Conservation (phyloP, 352 stramenopile genomes). For the Phytophthora foliorum region DNA sequence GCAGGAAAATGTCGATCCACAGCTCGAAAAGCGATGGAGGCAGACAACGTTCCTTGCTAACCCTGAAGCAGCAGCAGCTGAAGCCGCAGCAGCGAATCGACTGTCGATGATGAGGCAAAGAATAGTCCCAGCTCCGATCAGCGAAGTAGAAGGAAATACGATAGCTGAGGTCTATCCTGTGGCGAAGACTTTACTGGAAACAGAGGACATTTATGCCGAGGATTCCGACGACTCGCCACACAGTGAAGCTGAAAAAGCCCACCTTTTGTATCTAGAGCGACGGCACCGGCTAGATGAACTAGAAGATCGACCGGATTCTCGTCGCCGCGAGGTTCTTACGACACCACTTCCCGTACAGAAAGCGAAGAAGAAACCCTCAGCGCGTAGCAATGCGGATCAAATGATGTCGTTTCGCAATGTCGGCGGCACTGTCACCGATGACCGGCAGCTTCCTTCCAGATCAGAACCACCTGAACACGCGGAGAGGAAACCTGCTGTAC, state of each 20-base stretch:
- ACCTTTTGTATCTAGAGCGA: slow-evolving; percentile 33
- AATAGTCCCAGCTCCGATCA: neutral
- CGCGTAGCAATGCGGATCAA: neutral
- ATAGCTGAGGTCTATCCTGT: slow-evolving; percentile 32
- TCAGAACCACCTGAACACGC: slow-evolving; percentile 10
- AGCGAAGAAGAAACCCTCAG: neutral
- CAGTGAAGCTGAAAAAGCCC: slow-evolving; percentile 33
- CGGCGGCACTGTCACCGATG: neutral
- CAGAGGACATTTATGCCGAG: slow-evolving; percentile 21
- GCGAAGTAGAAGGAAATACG: slow-evolving; percentile 20
- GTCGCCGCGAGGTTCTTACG: slow-evolving; percentile 10
- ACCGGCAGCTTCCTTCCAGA: neutral
- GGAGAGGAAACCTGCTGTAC: slow-evolving; percentile 13
- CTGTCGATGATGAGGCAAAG: slow-evolving; percentile 6
- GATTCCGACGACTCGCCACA: slow-evolving; percentile 16
- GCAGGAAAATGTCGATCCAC: slow-evolving; percentile 22
- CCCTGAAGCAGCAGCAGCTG: slow-evolving; percentile 30
- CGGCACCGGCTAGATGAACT: slow-evolving; percentile 23
- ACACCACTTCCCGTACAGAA: slow-evolving; percentile 3
- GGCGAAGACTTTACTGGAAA: slow-evolving; percentile 36
- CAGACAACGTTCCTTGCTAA: slow-evolving; percentile 36
- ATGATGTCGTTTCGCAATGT: neutral
- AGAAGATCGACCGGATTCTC: slow-evolving; percentile 6
- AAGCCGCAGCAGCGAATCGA: slow-evolving; percentile 25
- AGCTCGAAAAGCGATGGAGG: slow-evolving; percentile 23